Percentiles rank a stretch among this genome's conserved stretches.
phyloP scores from a whole-genome alignment of 208 protist species.

The Endotrypanum monterogeii region DNA sequence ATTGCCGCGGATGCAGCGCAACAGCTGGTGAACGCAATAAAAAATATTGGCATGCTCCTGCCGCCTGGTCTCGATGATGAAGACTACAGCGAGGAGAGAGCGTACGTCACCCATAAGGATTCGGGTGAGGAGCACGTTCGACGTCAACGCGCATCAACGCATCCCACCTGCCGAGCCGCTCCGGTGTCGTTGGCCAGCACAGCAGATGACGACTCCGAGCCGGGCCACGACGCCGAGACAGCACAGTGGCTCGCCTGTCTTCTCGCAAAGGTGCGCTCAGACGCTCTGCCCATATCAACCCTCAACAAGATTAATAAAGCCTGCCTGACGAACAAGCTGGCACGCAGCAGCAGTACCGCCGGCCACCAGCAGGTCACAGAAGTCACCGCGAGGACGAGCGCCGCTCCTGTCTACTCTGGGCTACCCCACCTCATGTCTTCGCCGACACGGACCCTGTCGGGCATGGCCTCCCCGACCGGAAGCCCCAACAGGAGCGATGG shows the following conservation, averaged over 20 bases:
- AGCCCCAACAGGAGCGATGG: not conserved
- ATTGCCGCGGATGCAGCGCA: not conserved
- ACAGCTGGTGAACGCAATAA: constrained; percentile 13
- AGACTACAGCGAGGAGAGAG: constrained; percentile 49
- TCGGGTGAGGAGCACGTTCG: constrained; percentile 1
- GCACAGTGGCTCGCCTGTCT: constrained; percentile 33
- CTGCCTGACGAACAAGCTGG: not conserved
- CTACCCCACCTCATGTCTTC: constrained; percentile 27
- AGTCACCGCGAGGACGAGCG: not conserved
- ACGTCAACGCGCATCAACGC: not conserved
- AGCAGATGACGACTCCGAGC: constrained; percentile 5
- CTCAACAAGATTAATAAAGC: constrained; percentile 32
- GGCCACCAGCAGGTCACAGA: not conserved
- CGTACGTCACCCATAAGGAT: constrained; percentile 24
- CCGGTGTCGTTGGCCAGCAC: not conserved
- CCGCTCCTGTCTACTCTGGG: not conserved
- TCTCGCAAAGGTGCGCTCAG: constrained; percentile 48
- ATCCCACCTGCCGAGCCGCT: not conserved
- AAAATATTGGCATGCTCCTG: constrained; percentile 30
- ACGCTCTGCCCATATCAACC: constrained; percentile 49
- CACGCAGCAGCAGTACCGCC: not conserved
- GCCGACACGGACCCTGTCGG: constrained; percentile 5
- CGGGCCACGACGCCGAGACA: constrained; percentile 24
- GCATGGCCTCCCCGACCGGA: not conserved
- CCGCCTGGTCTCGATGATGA: constrained; percentile 55